These are phyloP conservation scores for Microdochium trichocladiopsis DNA, from an alignment of 2,329 filamentous ascomycete species.

Conservation along the genomic window DNA sequence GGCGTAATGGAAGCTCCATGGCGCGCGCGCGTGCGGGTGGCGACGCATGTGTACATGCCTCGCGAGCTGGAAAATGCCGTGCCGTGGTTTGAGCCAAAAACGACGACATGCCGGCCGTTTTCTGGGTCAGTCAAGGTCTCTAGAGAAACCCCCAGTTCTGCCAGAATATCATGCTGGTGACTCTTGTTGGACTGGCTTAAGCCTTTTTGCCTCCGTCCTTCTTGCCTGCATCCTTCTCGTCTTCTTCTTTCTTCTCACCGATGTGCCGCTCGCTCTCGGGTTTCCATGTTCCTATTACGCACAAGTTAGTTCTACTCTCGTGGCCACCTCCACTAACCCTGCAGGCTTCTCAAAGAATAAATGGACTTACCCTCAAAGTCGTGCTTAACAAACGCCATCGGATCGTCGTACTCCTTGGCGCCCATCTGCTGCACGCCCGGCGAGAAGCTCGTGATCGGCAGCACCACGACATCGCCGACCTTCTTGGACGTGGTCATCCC, in stretches of 20 bases:
- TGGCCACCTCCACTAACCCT: neutral
- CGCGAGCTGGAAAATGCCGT: too few species aligned
- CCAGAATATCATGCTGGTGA: too few species aligned
- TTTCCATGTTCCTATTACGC: conserved; percentile 62
- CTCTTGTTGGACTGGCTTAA: too few species aligned
- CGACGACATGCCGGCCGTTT: too few species aligned
- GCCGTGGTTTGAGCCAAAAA: too few species aligned
- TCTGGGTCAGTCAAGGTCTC: too few species aligned
- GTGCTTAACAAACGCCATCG: conserved; percentile 97
- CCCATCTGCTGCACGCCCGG: conserved; percentile 93
- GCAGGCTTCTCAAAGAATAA: neutral
- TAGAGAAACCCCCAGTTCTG: too few species aligned
- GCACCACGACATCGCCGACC: conserved; percentile 84
- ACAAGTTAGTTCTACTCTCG: conserved; percentile 8
- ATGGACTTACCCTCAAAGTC: conserved; percentile 87
- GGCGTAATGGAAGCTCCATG: too few species aligned
- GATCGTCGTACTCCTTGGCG: conserved; percentile 78
- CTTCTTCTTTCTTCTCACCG: conserved; percentile 25
- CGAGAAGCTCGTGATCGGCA: conserved; percentile 96
- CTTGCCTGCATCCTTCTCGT: neutral
- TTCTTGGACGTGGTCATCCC: conserved; percentile 77
- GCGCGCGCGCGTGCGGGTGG: too few species aligned
- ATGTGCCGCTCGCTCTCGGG: conserved; percentile 66
- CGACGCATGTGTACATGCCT: too few species aligned
- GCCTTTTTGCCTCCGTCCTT: neutral